A percentile compares a stretch with the other conserved stretches of the same genome.
These are phyloP conservation scores for Pseudogymnoascus sp. DNA, from an alignment of 2,329 filamentous ascomycete genomes.

Conservation along the genomic window DNA sequence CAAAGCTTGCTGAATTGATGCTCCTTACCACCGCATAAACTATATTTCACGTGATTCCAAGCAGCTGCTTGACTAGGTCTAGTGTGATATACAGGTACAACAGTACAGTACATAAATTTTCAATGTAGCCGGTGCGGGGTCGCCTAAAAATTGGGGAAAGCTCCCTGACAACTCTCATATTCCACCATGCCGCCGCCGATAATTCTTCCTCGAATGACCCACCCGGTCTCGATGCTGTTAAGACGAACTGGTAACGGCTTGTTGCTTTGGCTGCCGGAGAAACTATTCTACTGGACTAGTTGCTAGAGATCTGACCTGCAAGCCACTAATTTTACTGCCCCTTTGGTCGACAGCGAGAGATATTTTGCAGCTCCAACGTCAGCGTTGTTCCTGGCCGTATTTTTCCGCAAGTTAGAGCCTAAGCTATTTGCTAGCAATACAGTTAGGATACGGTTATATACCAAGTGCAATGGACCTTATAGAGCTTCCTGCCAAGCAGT, in stretches of 20 bases:
- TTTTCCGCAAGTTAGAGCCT: neutral
- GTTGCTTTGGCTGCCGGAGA: neutral
- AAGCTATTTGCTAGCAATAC: neutral
- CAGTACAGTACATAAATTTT: neutral
- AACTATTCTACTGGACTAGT: neutral
- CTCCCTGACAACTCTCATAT: neutral
- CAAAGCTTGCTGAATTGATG: neutral
- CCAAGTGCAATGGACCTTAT: neutral
- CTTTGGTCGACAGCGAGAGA: neutral
- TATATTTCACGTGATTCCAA: neutral
- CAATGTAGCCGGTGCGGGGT: constrained; percentile 3
- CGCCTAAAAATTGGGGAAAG: constrained; percentile 3
- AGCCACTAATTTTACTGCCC: neutral
- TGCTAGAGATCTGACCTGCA: neutral
- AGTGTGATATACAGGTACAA: neutral
- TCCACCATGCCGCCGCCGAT: neutral
- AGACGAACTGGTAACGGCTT: neutral
- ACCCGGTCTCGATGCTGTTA: neutral
- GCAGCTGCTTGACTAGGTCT: neutral
- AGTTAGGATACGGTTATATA: neutral
- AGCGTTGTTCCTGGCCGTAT: neutral
- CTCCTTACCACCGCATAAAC: neutral
- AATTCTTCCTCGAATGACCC: constrained; percentile 4
- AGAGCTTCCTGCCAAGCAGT: neutral
- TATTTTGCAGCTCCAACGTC: neutral